Evolutionary conservation across 305 asterid species (phyloP).

Genomic region (Caryopteris hybrid): DNA sequence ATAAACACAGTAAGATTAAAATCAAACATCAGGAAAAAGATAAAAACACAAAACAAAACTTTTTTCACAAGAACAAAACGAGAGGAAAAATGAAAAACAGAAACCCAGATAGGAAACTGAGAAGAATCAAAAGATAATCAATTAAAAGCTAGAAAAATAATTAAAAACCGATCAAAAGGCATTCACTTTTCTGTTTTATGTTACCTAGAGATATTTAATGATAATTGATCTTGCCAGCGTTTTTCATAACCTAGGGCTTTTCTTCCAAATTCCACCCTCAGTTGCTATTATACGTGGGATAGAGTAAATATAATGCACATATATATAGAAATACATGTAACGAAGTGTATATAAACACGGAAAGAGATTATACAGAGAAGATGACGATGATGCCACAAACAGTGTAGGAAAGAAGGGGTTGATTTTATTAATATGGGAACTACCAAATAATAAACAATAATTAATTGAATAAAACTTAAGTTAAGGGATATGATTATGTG

Average conservation of each 20-base stretch:
- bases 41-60: conserved; percentile 6
- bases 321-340: conserved; percentile 9
- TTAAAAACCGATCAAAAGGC: conserved; percentile 12
- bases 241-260: conserved; percentile 29
- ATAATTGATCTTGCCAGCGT: conserved; percentile 28
- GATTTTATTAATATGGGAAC: background rate
- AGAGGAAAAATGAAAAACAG: background rate
- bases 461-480: background rate
- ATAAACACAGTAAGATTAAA: conserved; percentile 4
- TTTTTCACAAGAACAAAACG: background rate
- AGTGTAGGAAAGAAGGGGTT: background rate
- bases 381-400: conserved; percentile 19
- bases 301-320: conserved; percentile 2
- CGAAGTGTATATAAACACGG: conserved; percentile 21
- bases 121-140: background rate
- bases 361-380: conserved; percentile 18
- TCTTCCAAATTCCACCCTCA: conserved; percentile 15
- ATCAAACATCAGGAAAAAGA: conserved; percentile 10
- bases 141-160: background rate
- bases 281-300: conserved; percentile 14
- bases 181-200: background rate
- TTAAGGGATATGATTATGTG: conserved; percentile 4
- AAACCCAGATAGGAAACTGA: background rate
- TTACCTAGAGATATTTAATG: conserved; percentile 29
- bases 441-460: too few species aligned